phyloP scores from a whole-genome alignment of 768 basidiomycete species.

The Ramaria sp. region DNA sequence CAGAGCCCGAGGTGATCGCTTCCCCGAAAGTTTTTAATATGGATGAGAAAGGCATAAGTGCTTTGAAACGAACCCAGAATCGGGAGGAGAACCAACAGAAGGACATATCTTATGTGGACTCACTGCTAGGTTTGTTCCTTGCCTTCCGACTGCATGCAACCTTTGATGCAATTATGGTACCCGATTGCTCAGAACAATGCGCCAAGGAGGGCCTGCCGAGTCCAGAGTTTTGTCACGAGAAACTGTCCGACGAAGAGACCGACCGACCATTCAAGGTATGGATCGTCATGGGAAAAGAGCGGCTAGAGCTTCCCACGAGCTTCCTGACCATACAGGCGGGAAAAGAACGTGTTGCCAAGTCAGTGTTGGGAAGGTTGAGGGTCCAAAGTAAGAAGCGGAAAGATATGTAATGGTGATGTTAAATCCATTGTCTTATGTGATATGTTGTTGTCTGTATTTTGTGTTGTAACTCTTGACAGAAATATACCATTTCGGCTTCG shows the following conservation, averaged over 20 bases:
- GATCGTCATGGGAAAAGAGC: constrained; percentile 35
- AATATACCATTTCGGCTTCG: no score
- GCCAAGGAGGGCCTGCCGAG: constrained; percentile 12
- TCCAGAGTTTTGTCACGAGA: constrained; percentile 27
- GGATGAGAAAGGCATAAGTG: neutral
- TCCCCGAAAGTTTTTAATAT: neutral
- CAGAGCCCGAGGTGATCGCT: neutral
- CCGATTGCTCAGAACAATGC: constrained; percentile 15
- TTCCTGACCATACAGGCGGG: constrained; percentile 30
- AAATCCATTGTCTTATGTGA: no score
- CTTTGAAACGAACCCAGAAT: neutral
- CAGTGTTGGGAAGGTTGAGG: constrained; percentile 28
- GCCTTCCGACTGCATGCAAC: neutral
- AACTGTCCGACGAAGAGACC: constrained; percentile 15
- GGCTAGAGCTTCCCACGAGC: constrained; percentile 32
- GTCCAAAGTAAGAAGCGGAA: neutral
- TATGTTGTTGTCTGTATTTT: no score
- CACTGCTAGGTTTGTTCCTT: constrained; percentile 1
- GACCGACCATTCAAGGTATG: constrained; percentile 27
- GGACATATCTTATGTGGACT: neutral
- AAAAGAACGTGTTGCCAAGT: constrained; percentile 33
- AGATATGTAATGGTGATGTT: neutral
- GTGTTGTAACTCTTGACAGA: no score
- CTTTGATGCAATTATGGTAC: neutral
- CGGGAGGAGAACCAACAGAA: neutral